Evolutionary conservation across 2,329 filamentous ascomycete genomes (phyloP).

Genomic region (Orbilia brochopaga): DNA sequence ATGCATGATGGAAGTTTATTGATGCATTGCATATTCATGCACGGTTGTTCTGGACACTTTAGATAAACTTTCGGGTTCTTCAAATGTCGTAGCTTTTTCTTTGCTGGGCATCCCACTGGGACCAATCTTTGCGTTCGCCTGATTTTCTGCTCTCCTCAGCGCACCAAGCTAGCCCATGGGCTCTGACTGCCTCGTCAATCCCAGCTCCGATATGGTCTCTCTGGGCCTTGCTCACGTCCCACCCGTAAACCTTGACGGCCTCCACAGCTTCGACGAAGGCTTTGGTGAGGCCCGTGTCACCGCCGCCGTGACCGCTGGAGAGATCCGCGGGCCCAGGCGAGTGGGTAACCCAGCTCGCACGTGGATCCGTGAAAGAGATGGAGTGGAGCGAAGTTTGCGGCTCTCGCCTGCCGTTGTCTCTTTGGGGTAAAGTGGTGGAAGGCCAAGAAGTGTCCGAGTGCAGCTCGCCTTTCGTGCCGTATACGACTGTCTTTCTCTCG

Average conservation of each 20-base stretch:
- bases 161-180: conserved; percentile 91
- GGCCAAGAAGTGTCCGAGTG: conserved; percentile 72
- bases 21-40: background rate
- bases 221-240: conserved; percentile 74
- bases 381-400: conserved; percentile 48
- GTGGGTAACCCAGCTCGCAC: conserved; percentile 43
- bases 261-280: conserved; percentile 85
- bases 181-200: conserved; percentile 83
- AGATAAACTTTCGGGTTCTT: background rate
- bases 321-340: conserved; percentile 36
- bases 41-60: background rate
- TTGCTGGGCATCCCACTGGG: conserved; percentile 33
- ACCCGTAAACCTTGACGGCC: conserved; percentile 73
- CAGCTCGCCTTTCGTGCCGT: conserved; percentile 85
- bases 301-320: conserved; percentile 73
- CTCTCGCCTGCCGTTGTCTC: conserved; percentile 18
- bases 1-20: background rate
- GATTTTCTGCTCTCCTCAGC: conserved; percentile 70
- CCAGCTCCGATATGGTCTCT: conserved; percentile 69
- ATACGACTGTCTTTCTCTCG: conserved; percentile 81
- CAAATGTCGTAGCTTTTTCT: conserved; percentile 9
- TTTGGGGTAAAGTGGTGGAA: conserved; percentile 10
- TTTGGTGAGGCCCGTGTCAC: conserved; percentile 77
- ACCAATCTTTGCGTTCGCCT: conserved; percentile 29
- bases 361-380: conserved; percentile 39